Base-by-base conservation (phyloP, 139 green algal species). In the Eudorina sp. region DNA sequence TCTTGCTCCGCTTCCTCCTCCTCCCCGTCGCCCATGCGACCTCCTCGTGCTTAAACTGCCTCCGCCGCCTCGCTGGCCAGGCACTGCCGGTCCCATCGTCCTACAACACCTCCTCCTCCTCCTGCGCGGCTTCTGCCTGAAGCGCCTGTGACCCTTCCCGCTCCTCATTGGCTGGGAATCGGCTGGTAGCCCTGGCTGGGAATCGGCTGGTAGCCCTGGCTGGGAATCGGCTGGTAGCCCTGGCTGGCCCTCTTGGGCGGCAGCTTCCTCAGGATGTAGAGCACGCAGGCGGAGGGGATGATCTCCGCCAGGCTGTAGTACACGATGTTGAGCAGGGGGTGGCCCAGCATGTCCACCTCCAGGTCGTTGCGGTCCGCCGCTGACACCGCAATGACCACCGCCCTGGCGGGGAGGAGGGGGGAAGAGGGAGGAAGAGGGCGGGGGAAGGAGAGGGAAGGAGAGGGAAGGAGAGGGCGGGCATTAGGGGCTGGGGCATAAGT, bases 281-380 rank as follows among this genome's bases (percentile, higher is more conserved):
- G 91, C 76, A 94, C 90, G 36, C 89, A 89, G 0, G 90, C 90
- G 0, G 95, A 95, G 29, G 98, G 97, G 0, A 94, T 64, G 41
- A 95, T 86, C 89, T 95, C 93, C 41, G 92, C 93, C 29, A 95
- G 76, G 27, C 38, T 58, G 94, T 99, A 99, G 90, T 99, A 99
- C 46, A 97, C 69, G 8, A 97, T 72, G 90, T 99, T 99, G 34
- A 99, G 84, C 66, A 96, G 66, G 0, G 93, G 93, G 89, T 95
- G 92, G 9, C 31, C 72, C 77, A 94, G 53, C 53, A 95, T 88
- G 70, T 96, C 92, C 7, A 96, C 85, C 85, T 94, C 91, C 51
- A 95, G 89, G 72, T 96, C 88, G 36, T 85, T 53, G 38, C 62
- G 86, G 85, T 96, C 93, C 0, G 94, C 90, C 1, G 94, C 94